Conservation (phyloP, 179 eudicot species). For the Spinacia oleracea region DNA sequence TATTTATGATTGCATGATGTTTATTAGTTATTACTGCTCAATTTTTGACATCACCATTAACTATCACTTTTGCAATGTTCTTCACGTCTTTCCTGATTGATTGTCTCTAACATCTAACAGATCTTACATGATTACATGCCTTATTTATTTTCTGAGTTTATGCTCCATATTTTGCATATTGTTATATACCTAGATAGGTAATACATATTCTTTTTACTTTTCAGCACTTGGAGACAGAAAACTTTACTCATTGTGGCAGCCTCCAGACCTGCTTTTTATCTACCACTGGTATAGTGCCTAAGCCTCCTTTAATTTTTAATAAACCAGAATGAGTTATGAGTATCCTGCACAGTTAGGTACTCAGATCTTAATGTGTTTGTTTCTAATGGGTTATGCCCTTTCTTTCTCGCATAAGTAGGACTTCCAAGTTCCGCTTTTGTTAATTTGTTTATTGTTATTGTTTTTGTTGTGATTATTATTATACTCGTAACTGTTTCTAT, state of each 20-base stretch:
- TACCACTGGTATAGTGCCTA: constrained; percentile 29
- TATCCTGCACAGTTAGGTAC: neutral
- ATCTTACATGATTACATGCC: neutral
- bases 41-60: neutral
- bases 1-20: neutral
- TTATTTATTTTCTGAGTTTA: neutral
- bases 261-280: constrained; percentile 18
- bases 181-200: neutral
- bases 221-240: constrained; percentile 26
- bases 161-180: neutral
- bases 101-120: constrained; percentile 1
- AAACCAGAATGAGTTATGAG: neutral
- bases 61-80: neutral
- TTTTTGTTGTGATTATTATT: neutral
- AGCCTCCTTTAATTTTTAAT: neutral
- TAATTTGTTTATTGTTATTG: neutral
- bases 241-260: constrained; percentile 13
- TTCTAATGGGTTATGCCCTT: neutral
- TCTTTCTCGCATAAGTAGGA: neutral
- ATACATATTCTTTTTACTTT: neutral
- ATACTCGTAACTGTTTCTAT: too few species aligned
- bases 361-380: neutral
- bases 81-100: neutral
- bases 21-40: neutral
- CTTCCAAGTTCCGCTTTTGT: neutral